A percentile compares a stretch with the other conserved stretches of the same genome.
These are phyloP conservation scores for Tricholoma sp. DNA, from an alignment of 768 basidiomycete species.

Conservation along the genomic window DNA sequence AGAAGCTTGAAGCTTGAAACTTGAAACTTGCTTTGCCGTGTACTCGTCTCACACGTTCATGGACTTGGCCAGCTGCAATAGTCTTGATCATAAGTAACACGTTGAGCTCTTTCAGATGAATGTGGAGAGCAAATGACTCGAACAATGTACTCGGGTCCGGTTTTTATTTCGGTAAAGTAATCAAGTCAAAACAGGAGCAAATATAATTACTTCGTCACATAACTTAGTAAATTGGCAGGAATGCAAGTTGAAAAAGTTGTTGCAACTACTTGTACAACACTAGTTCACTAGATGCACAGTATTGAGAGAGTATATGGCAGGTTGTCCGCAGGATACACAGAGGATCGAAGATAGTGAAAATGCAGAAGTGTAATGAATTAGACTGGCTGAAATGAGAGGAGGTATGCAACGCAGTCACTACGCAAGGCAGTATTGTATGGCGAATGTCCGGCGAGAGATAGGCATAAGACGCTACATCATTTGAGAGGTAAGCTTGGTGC, in stretches of 20 bases:
- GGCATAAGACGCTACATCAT: constrained; percentile 11
- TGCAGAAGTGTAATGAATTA: constrained; percentile 7
- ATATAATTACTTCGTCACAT: too few species aligned
- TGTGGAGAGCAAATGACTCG: too few species aligned
- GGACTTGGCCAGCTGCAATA: too few species aligned
- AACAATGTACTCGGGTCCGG: too few species aligned
- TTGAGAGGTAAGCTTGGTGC: not conserved
- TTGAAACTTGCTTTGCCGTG: too few species aligned
- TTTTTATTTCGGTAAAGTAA: too few species aligned
- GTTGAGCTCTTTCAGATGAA: too few species aligned
- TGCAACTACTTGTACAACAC: not conserved
- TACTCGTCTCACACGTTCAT: too few species aligned
- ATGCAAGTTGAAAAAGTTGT: not conserved
- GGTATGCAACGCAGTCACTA: constrained; percentile 6
- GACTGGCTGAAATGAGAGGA: constrained; percentile 1
- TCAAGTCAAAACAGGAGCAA: too few species aligned
- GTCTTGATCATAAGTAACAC: not conserved
- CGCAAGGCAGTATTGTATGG: constrained; percentile 3
- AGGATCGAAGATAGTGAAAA: not conserved
- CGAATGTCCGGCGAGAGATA: not conserved
- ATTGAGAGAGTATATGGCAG: not conserved
- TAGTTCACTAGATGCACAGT: constrained; percentile 4
- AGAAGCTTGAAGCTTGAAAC: not conserved
- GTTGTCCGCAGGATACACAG: constrained; percentile 9
- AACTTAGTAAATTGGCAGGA: too few species aligned